phyloP scores from a whole-genome alignment of 2,329 filamentous ascomycete genomes.

The Fusarium udum region DNA sequence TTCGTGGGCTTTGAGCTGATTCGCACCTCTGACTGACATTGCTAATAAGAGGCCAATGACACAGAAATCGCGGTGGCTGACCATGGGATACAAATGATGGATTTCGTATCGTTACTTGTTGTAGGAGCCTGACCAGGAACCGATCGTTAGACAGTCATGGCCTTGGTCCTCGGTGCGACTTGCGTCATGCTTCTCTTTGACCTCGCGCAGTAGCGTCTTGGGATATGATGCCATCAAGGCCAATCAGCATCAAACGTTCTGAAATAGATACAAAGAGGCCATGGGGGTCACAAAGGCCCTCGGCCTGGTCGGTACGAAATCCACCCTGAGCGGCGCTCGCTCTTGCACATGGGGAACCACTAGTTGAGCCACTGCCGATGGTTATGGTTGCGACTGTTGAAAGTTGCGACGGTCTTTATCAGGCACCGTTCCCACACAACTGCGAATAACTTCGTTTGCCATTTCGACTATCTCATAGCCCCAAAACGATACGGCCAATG shows the following conservation, averaged over 20 bases:
- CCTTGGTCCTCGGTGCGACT: conserved; percentile 22
- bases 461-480: neutral
- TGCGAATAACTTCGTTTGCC: neutral
- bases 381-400: conserved; percentile 5
- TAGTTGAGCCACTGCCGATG: conserved; percentile 24
- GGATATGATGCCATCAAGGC: conserved; percentile 1
- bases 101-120: conserved; percentile 7
- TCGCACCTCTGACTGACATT: conserved; percentile 20
- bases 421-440: neutral
- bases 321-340: conserved; percentile 24
- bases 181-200: conserved; percentile 20
- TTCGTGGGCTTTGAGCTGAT: conserved; percentile 16
- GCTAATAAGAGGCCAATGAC: conserved; percentile 9
- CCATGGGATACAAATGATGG: conserved; percentile 21
- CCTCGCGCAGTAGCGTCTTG: conserved; percentile 22
- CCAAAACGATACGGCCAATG: neutral
- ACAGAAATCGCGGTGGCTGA: conserved; percentile 17
- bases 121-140: conserved; percentile 22
- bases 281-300: conserved; percentile 9
- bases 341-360: conserved; percentile 19
- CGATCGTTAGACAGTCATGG: conserved; percentile 6
- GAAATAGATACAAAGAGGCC: conserved; percentile 1
- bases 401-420: neutral
- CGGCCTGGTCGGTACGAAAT: conserved; percentile 18
- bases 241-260: conserved; percentile 13